These are phyloP conservation scores for Wallacemonas collosoma DNA, from an alignment of 208 protist species.

Conservation along the genomic window DNA sequence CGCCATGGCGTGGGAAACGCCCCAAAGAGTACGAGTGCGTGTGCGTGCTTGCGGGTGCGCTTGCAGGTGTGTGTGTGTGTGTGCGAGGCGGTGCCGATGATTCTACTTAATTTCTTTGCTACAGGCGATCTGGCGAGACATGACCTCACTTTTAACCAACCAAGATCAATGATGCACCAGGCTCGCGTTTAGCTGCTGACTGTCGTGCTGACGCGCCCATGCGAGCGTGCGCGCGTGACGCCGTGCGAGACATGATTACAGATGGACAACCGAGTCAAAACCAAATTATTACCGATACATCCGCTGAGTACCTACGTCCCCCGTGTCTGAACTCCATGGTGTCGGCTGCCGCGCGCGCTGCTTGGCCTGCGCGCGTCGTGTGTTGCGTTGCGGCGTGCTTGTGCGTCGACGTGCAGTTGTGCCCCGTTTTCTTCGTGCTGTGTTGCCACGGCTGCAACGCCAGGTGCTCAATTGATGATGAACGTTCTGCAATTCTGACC, in stretches of 20 bases:
- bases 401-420: too few species aligned
- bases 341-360: too few species aligned
- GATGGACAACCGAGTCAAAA: constrained; percentile 35
- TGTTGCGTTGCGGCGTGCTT: too few species aligned
- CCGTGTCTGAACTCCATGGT: constrained; percentile 28
- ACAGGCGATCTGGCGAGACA: neutral
- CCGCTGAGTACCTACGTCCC: constrained; percentile 32
- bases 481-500: too few species aligned
- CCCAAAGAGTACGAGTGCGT: neutral
- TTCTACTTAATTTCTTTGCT: constrained; percentile 18
- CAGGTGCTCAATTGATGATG: too few species aligned
- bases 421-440: too few species aligned
- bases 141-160: constrained; percentile 3
- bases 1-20: neutral
- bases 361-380: too few species aligned
- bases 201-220: too few species aligned
- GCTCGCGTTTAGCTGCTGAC: too few species aligned
- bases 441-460: too few species aligned
- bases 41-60: neutral
- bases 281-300: constrained; percentile 23
- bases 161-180: neutral
- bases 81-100: constrained; percentile 28
- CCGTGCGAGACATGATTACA: constrained; percentile 26
- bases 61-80: constrained; percentile 7
- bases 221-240: too few species aligned